These are phyloP conservation scores for Populus trichocarpa DNA, from an alignment of 441 rosid species.

Conservation along the genomic window DNA sequence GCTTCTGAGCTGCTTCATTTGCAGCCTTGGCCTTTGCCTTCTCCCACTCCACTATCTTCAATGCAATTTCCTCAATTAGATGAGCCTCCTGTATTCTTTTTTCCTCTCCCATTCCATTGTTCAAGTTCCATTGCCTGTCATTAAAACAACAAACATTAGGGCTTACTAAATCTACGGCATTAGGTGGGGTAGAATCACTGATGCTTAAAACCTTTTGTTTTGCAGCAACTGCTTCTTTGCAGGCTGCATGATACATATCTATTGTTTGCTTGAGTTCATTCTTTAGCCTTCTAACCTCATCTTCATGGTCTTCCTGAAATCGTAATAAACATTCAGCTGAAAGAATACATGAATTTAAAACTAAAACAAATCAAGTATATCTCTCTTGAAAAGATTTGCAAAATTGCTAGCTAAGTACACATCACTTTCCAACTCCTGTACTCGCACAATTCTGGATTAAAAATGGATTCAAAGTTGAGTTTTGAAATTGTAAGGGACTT, in stretches of 20 bases:
- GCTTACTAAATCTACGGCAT: background rate
- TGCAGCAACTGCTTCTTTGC: slow-evolving; percentile 52
- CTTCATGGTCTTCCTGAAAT: slow-evolving; percentile 29
- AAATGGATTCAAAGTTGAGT: background rate
- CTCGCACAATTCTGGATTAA: no score
- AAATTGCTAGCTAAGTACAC: background rate
- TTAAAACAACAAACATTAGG: background rate
- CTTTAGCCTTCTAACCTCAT: slow-evolving; percentile 42
- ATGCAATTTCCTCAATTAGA: slow-evolving; percentile 20
- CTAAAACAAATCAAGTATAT: no score
- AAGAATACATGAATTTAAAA: background rate
- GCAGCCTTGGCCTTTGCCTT: slow-evolving; percentile 19
- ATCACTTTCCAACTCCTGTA: background rate
- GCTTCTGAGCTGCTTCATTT: slow-evolving; percentile 21
- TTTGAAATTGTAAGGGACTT: background rate
- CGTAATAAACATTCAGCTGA: background rate
- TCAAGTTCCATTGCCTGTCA: slow-evolving; percentile 37
- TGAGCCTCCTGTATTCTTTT: slow-evolving; percentile 26
- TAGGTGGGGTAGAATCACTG: background rate
- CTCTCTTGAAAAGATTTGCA: background rate
- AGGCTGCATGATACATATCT: slow-evolving; percentile 59
- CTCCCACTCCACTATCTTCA: slow-evolving; percentile 29
- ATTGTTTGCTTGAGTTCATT: slow-evolving; percentile 57
- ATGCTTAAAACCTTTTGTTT: slow-evolving; percentile 42
- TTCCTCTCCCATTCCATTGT: slow-evolving; percentile 49